Percentiles rank a stretch among this genome's conserved stretches.
Conservation (phyloP, 768 basidiomycete genomes). For the Leccinum ochraceum region DNA sequence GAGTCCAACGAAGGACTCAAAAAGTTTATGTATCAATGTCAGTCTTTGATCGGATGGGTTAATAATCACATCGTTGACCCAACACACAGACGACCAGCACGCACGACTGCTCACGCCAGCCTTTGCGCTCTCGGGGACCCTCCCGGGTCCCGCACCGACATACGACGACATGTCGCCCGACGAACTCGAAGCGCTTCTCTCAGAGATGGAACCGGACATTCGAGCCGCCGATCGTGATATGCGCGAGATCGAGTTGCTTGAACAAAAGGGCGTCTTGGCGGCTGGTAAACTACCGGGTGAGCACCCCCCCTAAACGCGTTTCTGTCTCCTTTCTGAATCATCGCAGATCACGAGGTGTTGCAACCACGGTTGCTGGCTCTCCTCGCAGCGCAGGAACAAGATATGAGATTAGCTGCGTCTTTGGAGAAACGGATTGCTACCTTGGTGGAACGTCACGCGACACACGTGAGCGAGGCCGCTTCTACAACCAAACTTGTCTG, state of each 20-base stretch:
- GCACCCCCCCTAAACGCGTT: not conserved
- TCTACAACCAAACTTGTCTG: not conserved
- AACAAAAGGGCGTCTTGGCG: slow-evolving; percentile 67
- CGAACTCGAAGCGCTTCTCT: slow-evolving; percentile 68
- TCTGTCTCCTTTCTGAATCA: not conserved
- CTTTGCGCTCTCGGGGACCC: slow-evolving; percentile 70
- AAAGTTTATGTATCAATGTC: slow-evolving; percentile 76
- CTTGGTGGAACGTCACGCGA: slow-evolving; percentile 69
- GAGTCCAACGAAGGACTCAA: slow-evolving; percentile 70
- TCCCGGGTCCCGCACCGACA: slow-evolving; percentile 48
- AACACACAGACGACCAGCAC: slow-evolving; percentile 66
- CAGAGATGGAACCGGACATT: slow-evolving; percentile 83
- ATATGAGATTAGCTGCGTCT: slow-evolving; percentile 52
- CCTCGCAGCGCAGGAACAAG: slow-evolving; percentile 58
- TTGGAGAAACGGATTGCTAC: slow-evolving; percentile 67
- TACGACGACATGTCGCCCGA: slow-evolving; percentile 66
- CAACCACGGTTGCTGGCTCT: slow-evolving; percentile 68
- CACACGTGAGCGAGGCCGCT: slow-evolving; percentile 50
- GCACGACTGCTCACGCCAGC: slow-evolving; percentile 72
- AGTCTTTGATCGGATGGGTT: too few species aligned
- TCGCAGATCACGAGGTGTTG: slow-evolving; percentile 59
- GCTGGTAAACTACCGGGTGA: slow-evolving; percentile 71
- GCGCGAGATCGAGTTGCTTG: slow-evolving; percentile 71
- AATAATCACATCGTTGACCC: too few species aligned
- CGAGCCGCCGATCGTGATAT: slow-evolving; percentile 82